Base-by-base conservation (phyloP, 1,284 basidiomycete genomes). In the Coriolopsis trogii region DNA sequence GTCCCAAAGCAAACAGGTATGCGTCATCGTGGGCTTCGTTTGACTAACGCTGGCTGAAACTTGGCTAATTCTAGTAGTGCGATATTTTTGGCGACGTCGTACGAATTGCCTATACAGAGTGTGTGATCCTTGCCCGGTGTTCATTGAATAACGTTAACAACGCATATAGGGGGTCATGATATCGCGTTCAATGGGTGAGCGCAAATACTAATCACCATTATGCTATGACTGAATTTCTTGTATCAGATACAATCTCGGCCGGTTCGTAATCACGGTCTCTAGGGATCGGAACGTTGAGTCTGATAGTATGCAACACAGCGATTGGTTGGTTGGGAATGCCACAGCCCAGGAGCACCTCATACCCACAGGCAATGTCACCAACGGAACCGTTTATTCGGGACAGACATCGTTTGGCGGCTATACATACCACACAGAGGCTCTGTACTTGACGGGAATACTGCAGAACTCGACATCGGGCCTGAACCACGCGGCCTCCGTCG, bases 261-360 rank as follows among this genome's bases (percentile, higher is more conserved):
- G 80, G 71, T 40, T 29, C 51, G 29, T 48, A 21, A 41, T 33
- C 31, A 37, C 30, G 21, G 21, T 26, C 39, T 30, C 34, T 53
- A 84, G 91, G 25, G 94, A 98, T 66, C 87, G 85, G 74, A 70
- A 97, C 20, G 74, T 95, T 21, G 90, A 89, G 23, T 40, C 31
- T 53, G 29, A 49, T 23, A 41, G 30, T 31, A 37, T 33, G 21
- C 23, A 29, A 39, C 30, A 34, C 53, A 84, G 91, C 25, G 94
- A 98, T 66, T 87, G 85, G 74, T 70, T 97, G 20, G 74, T 95
- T 21, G 90, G 89, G 23, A 93, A 93, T 63, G 83, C 88, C 23
- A 93, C 91, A 0, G 68, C 74, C 18, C 72, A 76, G 29, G 66
- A 72, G 12, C 73, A 69, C 1, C 51, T 77, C 4, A 78, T 92